A percentile compares a stretch with the other conserved stretches of the same genome.
Conservation (phyloP, 768 basidiomycete species). For the Russula olivacea region DNA sequence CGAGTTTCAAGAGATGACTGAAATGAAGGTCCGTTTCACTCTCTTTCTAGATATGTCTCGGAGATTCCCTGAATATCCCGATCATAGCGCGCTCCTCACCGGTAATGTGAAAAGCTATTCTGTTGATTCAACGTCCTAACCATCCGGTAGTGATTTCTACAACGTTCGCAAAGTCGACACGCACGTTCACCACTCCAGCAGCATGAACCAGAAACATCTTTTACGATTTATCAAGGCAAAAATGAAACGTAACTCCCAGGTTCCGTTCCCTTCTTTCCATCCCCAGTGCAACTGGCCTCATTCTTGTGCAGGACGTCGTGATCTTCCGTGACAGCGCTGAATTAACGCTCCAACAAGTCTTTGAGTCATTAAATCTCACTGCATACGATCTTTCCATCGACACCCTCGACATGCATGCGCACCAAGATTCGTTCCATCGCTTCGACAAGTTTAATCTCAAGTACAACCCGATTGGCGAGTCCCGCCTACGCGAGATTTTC, state of each 20-base stretch:
- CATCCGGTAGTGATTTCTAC: conserved; percentile 78
- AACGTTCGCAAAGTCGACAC: conserved; percentile 98
- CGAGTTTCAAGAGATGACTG: conserved; percentile 88
- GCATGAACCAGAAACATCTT: conserved; percentile 99
- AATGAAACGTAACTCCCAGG: conserved; percentile 84
- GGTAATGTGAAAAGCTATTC: conserved; percentile 38
- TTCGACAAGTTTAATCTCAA: conserved; percentile 98
- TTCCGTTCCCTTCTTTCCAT: conserved; percentile 32
- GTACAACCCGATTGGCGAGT: conserved; percentile 96
- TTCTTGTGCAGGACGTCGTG: conserved; percentile 69
- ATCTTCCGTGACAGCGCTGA: conserved; percentile 91
- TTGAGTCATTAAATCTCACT: conserved; percentile 87
- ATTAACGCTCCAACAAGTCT: conserved; percentile 89
- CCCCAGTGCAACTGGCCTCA: neutral
- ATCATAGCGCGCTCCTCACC: conserved; percentile 71
- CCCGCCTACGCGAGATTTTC: conserved; percentile 92
- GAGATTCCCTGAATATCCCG: neutral
- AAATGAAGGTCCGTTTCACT: conserved; percentile 83
- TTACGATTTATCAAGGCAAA: conserved; percentile 98
- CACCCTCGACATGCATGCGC: conserved; percentile 98
- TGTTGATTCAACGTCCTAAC: neutral
- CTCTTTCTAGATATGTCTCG: neutral
- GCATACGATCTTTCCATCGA: conserved; percentile 99
- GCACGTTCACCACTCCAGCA: conserved; percentile 96
- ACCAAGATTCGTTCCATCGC: conserved; percentile 96